These are phyloP conservation scores for Emiliania huxleyi DNA, from an alignment of 78 protist species.

Conservation along the genomic window DNA sequence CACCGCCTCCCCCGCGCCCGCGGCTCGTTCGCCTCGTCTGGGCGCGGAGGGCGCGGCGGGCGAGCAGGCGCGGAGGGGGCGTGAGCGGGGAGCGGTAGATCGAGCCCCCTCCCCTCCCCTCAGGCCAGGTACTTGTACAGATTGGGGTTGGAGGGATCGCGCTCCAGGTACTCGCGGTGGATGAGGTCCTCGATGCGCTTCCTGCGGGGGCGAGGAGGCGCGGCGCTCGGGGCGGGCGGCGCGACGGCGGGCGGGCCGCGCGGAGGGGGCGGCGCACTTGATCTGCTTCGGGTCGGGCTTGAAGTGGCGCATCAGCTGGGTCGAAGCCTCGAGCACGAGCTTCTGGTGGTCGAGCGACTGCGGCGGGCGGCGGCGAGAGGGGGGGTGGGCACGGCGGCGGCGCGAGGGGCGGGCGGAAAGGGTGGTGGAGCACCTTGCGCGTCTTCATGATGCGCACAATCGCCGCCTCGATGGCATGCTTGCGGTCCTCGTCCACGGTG, in stretches of 20 bases:
- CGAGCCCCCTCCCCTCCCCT: no score
- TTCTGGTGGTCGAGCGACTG: no score
- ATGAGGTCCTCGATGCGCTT: slow-evolving; percentile 68
- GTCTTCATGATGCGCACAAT: slow-evolving; percentile 67
- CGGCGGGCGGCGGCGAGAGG: no score
- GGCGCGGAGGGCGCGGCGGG: no score
- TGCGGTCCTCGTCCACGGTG: slow-evolving; percentile 60
- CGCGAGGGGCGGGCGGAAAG: no score
- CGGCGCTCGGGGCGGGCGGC: background rate
- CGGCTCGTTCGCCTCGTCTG: no score
- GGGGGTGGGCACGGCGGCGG: no score
- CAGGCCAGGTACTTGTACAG: slow-evolving; percentile 21
- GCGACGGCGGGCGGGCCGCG: background rate
- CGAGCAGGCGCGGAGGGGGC: no score
- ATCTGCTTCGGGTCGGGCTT: slow-evolving; percentile 66
- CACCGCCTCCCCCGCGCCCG: no score
- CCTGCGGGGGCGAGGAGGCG: background rate
- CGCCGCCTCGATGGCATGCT: slow-evolving; percentile 48
- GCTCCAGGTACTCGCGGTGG: slow-evolving; percentile 56
- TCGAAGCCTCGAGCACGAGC: slow-evolving; percentile 48
- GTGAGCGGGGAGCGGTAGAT: no score
- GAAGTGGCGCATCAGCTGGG: slow-evolving; percentile 64
- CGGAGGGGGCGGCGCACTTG: slow-evolving; percentile 25
- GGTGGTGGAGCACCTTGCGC: slow-evolving; percentile 33
- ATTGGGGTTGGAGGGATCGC: background rate